Evolutionary conservation across 805 yeast genomes (phyloP), one percentile per base, ranked within the genome.

Genomic region (Pichia exigua): DNA sequence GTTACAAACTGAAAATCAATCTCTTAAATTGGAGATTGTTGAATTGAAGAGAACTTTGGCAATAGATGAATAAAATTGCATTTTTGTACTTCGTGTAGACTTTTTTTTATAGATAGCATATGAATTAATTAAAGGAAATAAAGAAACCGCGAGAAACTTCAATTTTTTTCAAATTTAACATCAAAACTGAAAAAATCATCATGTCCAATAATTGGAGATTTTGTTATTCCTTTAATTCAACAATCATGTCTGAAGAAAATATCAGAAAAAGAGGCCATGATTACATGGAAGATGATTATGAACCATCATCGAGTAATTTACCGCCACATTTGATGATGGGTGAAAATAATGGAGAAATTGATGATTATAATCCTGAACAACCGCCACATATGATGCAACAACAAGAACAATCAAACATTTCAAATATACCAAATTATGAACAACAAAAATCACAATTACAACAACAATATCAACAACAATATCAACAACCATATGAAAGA

Each of bases 1-100:
- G 39, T 60, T 71, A 20, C 61, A 64, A 44, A 49, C 53, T 20
- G 73, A 73, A 49, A 70, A 71, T 35, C 62, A 66, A 4, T 68
- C 65, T 20, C 56, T 79, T 39, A 60, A 69, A 47, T 65, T 65
- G 13, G 72, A 74, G 51, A 61, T 77, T 51, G 70, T 72, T 42
- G 70, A 68, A 41, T 56, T 77, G 26, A 61, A 67, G 42, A 61
- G 59, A 42, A 75, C 74, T 42, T 74, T 76, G 51, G 66, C 71
- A 10, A 71, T 72, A 22, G 65, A 76, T 51, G 74, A 73, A 51
- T n/a, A n/a, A n/a, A 32, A 8, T 40, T 40, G 24, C 10, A 12
- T 40, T 40, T 38, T 40, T 20, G 17, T 40, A 11, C 10, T 20
- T 40, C 4, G n/a, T 35, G 39, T 35, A n/a, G 26, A 9, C 17